These are phyloP conservation scores for Penicillium arizonense DNA, from an alignment of 495 filamentous ascomycete genomes.

Conservation along the genomic window DNA sequence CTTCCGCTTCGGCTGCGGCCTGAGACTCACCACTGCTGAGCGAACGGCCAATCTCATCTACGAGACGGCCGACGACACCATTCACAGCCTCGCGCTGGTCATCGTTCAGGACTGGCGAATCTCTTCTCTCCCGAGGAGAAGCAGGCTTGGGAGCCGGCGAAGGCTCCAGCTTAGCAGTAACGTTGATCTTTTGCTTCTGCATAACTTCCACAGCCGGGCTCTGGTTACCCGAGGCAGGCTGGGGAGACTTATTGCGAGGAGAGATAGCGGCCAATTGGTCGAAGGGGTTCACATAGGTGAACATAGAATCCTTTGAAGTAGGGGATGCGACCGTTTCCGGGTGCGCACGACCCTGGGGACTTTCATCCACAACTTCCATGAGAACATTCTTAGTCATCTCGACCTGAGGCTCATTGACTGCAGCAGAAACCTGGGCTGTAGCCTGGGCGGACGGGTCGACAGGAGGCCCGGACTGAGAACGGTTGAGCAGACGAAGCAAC, in stretches of 20 bases:
- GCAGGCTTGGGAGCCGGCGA: slow-evolving; percentile 1
- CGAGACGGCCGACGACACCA: slow-evolving; percentile 67
- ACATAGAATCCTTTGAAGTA: slow-evolving; percentile 49
- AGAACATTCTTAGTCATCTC: slow-evolving; percentile 14
- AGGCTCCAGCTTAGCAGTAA: slow-evolving; percentile 20
- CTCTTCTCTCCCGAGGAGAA: slow-evolving; percentile 22
- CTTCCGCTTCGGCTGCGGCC: slow-evolving; percentile 34
- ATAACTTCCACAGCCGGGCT: slow-evolving; percentile 33
- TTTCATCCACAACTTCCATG: slow-evolving; percentile 17
- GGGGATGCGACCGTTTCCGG: slow-evolving; percentile 30
- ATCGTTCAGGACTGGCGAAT: slow-evolving; percentile 32
- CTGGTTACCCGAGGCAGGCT: slow-evolving; percentile 38
- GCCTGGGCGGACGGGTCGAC: slow-evolving; percentile 15
- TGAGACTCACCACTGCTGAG: slow-evolving; percentile 64
- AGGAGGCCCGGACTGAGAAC: slow-evolving; percentile 44
- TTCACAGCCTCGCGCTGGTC: slow-evolving; percentile 64
- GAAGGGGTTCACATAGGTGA: slow-evolving; percentile 80
- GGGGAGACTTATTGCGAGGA: slow-evolving; percentile 54
- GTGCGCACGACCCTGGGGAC: slow-evolving; percentile 24
- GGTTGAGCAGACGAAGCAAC: slow-evolving; percentile 64
- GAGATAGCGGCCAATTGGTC: slow-evolving; percentile 71
- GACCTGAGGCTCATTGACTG: background rate
- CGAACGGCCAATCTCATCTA: slow-evolving; percentile 64
- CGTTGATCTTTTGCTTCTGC: slow-evolving; percentile 24
- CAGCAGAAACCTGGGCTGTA: slow-evolving; percentile 3